Base-by-base conservation (phyloP, 2,329 filamentous ascomycete species). In the Neopestalotiopsis sp. region DNA sequence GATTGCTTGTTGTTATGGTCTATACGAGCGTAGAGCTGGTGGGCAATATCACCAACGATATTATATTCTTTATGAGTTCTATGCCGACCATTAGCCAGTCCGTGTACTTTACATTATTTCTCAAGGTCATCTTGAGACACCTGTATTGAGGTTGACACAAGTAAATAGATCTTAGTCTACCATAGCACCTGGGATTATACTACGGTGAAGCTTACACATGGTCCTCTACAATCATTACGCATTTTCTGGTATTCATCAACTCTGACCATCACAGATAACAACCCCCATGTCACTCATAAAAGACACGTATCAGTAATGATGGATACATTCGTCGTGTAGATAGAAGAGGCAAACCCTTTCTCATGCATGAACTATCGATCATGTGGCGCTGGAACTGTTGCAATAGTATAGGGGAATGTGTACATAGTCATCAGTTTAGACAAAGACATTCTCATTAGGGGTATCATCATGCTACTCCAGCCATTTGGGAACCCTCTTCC, bases 381-480 rank as follows among this genome's bases (percentile, higher is more conserved):
- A 52, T 52, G n/a, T 24, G 45, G 45, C 17, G 45, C 45, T 52
- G 5, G n/a, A n/a, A 9, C 45, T 52, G 45, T 28, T 17, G 20
- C 45, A 52, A 52, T 52, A 52, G 45, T 52, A 52, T 52, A 52
- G 45, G 20, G 45, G 17, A 52, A 20, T 52, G 34, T 7, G 34
- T 38, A 38, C 34, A 38, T 38, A 52, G 45, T 52, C 45, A 52
- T 52, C 45, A 20, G 20, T 17, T 49, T 52, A n/a, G 45, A 52
- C 17, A 17, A 52, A 52, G 45, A 24, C 45, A 52, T n/a, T 20
- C 20, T 17, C 17, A 24, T 52, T 52, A 52, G 45, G 45, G 45
- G 45, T 52, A 52, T 52, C 45, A 52, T 52, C 45, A 52, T 52
- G 45, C 45, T 17, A 52, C 45, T 52, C n/a, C 45, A 52, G 45